A percentile compares a stretch with the other conserved stretches of the same genome.
These are phyloP conservation scores for Eimeria sp. DNA, from an alignment of 169 alveolate genomes.

Conservation along the genomic window DNA sequence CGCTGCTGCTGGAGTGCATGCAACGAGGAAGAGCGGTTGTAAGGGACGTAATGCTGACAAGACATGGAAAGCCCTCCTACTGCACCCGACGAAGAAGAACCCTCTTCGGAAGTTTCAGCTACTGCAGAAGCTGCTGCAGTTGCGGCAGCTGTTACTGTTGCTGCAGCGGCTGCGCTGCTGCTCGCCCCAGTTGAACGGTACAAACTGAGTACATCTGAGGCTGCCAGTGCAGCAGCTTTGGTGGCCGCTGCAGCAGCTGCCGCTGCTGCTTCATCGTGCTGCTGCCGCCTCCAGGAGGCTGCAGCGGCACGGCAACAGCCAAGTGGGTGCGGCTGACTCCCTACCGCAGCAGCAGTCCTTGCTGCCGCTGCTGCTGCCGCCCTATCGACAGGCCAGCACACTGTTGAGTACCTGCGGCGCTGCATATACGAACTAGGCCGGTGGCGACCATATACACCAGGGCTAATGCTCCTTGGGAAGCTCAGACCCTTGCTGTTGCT, in stretches of 20 bases:
- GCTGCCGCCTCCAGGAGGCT: conserved; percentile 53
- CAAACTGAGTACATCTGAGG: conserved; percentile 24
- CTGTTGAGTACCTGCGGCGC: conserved; percentile 58
- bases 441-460: conserved; percentile 6
- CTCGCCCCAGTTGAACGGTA: neutral
- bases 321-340: conserved; percentile 27
- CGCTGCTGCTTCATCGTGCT: conserved; percentile 45
- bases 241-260: conserved; percentile 33
- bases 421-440: conserved; percentile 23
- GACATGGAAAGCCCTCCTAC: conserved; percentile 1
- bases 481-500: neutral
- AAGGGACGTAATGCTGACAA: conserved; percentile 10
- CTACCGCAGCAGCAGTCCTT: conserved; percentile 48
- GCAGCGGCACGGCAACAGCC: conserved; percentile 60
- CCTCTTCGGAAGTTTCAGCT: neutral
- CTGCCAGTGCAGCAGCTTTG: conserved; percentile 18
- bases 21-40: neutral
- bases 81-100: neutral
- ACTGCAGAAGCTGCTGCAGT: conserved; percentile 19
- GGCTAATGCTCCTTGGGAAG: conserved; percentile 37
- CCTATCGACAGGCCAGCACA: conserved; percentile 47
- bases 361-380: conserved; percentile 41
- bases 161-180: conserved; percentile 48
- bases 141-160: conserved; percentile 21
- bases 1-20: conserved; percentile 11